Evolutionary conservation across 805 yeast genomes (phyloP), one percentile per base, ranked within the genome.

Genomic region (Ogataea dorogensis): DNA sequence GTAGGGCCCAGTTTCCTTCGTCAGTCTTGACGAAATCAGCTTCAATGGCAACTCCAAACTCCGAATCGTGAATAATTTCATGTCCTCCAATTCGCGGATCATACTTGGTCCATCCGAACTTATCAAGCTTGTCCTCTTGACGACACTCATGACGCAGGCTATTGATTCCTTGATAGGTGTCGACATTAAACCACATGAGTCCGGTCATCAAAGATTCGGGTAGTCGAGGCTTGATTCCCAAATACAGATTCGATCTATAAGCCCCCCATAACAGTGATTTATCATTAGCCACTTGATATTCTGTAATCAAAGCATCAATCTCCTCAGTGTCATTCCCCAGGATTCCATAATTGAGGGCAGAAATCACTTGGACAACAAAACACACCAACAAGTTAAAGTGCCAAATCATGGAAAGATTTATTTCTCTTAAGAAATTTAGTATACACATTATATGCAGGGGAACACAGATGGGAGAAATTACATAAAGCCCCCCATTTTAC

Each of bases 81-180:
- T 73, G 67, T 0, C 98, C 98, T 16, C 98, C 98, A 10, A 61
- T 32, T 45, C 98, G 71, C 5, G 96, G 88, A 55, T 93, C 98
- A 57, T 83, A 93, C 23, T 69, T 65, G n/a, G 75, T 69, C 96
- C 97, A 93, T 17, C 89, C 86, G 48, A 85, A 91, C 36, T 75
- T 78, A 16, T 69, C 70, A 63, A 88, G 68, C 32, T 78, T 73
- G 51, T 88, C 91, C 23, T 66, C 65, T 48, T 80, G 88, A 34
- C 81, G 86, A 51, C 88, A 85, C 36, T 73, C 70, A 58, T 88
- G 96, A 49, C 96, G 76, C 16, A 82, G 59, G 15, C 68, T 63
- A 5, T 68, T 61, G 9, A 86, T 50, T 1, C 82, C 82, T 5
- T 63, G 59, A 41, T 73, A 67, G 18, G 66, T 61, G 42, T 84